Conservation (phyloP, 2,329 filamentous ascomycete genomes). For the Plenodomus biglobosus region DNA sequence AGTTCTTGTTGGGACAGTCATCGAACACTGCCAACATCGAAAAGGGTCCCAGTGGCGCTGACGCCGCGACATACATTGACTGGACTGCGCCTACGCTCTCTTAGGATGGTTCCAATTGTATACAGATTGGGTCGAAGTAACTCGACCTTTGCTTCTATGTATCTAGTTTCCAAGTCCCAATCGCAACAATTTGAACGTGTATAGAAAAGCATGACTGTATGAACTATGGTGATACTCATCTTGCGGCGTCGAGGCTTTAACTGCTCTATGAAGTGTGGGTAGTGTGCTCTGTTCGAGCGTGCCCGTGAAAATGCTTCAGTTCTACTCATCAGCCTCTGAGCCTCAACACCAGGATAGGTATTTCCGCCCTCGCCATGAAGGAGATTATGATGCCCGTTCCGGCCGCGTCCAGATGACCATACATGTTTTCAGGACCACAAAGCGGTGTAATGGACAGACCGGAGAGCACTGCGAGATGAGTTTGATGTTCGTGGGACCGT, state of each 20-base stretch:
- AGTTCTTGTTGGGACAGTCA: slow-evolving; percentile 47
- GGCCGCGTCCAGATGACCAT: no score
- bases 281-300: no score
- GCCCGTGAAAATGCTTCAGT: no score
- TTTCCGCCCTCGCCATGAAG: no score
- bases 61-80: slow-evolving; percentile 41
- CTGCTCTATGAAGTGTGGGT: no score
- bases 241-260: no score
- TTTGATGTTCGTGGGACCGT: slow-evolving; percentile 18
- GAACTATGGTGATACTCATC: no score
- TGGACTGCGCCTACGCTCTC: slow-evolving; percentile 41
- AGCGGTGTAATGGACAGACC: neutral
- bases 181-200: no score
- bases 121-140: neutral
- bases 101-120: slow-evolving; percentile 15
- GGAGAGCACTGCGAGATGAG: slow-evolving; percentile 1
- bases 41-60: slow-evolving; percentile 35
- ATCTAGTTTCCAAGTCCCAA: slow-evolving; percentile 5
- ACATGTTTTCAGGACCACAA: neutral
- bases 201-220: neutral
- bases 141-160: slow-evolving; percentile 8
- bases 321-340: no score
- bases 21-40: slow-evolving; percentile 38
- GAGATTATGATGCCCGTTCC: neutral
- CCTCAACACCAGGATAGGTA: no score